phyloP scores from a whole-genome alignment of 148 eudicot genomes.

The Cornus kousa region DNA sequence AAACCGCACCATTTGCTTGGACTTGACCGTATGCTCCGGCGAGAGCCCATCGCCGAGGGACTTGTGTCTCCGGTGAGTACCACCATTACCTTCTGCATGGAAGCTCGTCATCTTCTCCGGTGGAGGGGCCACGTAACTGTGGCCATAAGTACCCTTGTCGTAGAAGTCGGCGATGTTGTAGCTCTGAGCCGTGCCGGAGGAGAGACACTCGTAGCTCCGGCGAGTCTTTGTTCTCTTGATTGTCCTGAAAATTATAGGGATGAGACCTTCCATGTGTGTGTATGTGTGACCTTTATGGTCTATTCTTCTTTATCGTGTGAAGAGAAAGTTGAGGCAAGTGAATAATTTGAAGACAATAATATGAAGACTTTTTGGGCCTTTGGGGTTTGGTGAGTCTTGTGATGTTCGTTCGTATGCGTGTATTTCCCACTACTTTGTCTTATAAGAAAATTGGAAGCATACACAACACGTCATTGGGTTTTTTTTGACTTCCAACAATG shows the following conservation, averaged over 20 bases:
- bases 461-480: not conserved
- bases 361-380: not conserved
- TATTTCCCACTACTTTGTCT: not conserved
- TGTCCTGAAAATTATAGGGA: conserved; percentile 37
- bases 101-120: not conserved
- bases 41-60: conserved; percentile 19
- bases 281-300: not conserved
- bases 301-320: not conserved
- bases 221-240: conserved; percentile 37
- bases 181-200: conserved; percentile 21
- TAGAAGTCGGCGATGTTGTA: conserved; percentile 43
- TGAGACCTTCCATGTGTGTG: conserved; percentile 44
- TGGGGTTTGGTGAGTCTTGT: conserved; percentile 11
- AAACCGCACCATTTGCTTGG: conserved; percentile 35
- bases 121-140: not conserved
- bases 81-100: not conserved
- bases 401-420: not conserved
- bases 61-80: conserved; percentile 25
- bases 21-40: not conserved
- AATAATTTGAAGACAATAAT: not conserved
- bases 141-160: conserved; percentile 1
- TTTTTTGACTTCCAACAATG: not conserved
- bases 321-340: not conserved
- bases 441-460: not conserved
- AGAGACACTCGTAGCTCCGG: conserved; percentile 35